These are phyloP conservation scores for Thielaviopsis ethacetica DNA, from an alignment of 2,329 filamentous ascomycete genomes.

Conservation along the genomic window DNA sequence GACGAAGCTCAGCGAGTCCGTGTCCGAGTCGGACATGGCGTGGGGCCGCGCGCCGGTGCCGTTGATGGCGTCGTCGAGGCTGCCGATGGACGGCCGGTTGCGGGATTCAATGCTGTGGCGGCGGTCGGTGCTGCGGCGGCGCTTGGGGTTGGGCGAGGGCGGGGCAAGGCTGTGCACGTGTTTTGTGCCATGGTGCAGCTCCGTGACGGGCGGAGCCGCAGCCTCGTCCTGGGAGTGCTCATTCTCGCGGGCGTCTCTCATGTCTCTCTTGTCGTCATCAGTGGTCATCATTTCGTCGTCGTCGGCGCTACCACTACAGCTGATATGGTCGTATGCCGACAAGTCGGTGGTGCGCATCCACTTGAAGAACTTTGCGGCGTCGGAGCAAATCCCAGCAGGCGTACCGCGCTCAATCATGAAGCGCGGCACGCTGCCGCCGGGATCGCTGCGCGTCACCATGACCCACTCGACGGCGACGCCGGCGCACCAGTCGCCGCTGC, in stretches of 20 bases:
- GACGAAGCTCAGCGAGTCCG: slow-evolving; percentile 5
- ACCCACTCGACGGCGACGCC: slow-evolving; percentile 54
- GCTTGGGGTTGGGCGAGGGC: slow-evolving; percentile 15
- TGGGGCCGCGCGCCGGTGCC: background rate
- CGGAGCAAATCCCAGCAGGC: slow-evolving; percentile 60
- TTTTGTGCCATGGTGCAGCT: background rate
- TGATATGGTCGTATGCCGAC: background rate
- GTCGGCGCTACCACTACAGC: slow-evolving; percentile 7
- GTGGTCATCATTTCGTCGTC: background rate
- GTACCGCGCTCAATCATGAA: slow-evolving; percentile 89
- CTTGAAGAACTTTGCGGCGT: slow-evolving; percentile 66
- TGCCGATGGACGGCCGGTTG: background rate
- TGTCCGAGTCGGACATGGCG: slow-evolving; percentile 1
- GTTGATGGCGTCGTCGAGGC: background rate
- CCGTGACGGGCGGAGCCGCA: background rate
- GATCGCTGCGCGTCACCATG: slow-evolving; percentile 82
- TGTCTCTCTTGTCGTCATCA: background rate
- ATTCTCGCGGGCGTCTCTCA: too few relatives aligned
- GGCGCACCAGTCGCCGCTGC: background rate
- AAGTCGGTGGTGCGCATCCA: slow-evolving; percentile 33
- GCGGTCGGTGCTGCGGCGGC: slow-evolving; percentile 3
- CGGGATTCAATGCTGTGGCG: background rate
- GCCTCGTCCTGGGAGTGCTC: background rate
- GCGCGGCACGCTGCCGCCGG: slow-evolving; percentile 71
- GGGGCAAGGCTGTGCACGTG: slow-evolving; percentile 3